Conservation (phyloP, 768 basidiomycete genomes). For the Austroboletus eburneus region DNA sequence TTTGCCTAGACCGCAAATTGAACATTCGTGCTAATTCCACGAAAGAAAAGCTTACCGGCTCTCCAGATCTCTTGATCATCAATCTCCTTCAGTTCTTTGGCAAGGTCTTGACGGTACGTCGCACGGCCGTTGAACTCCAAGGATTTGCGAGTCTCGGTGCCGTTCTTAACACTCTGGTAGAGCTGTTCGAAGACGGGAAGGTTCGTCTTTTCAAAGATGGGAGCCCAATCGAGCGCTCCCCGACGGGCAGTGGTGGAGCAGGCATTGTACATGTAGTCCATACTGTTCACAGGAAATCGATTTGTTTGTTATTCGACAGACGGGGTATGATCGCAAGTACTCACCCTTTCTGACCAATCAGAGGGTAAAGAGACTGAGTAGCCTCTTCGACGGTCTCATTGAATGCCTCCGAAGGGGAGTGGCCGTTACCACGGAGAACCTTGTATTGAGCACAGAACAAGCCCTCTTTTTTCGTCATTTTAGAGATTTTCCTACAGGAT, state of each 20-base stretch:
- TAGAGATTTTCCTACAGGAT: background rate
- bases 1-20: slow-evolving; percentile 52
- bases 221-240: slow-evolving; percentile 99
- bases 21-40: slow-evolving; percentile 4
- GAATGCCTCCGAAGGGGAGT: slow-evolving; percentile 97
- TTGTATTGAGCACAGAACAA: slow-evolving; percentile 99
- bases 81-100: slow-evolving; percentile 89
- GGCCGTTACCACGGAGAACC: slow-evolving; percentile 93
- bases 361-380: slow-evolving; percentile 96
- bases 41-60: slow-evolving; percentile 53
- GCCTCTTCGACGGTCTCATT: slow-evolving; percentile 99
- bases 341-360: slow-evolving; percentile 92
- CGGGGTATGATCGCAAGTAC: slow-evolving; percentile 16
- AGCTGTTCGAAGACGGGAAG: slow-evolving; percentile 91
- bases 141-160: slow-evolving; percentile 94
- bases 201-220: slow-evolving; percentile 93
- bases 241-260: slow-evolving; percentile 99
- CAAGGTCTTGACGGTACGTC: slow-evolving; percentile 92
- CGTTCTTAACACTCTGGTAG: slow-evolving; percentile 91
- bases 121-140: slow-evolving; percentile 92
- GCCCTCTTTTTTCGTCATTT: slow-evolving; percentile 62
- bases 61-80: slow-evolving; percentile 99
- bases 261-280: slow-evolving; percentile 99
- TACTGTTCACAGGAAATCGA: slow-evolving; percentile 43
- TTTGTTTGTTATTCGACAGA: background rate